Base-by-base conservation (phyloP, 2,329 filamentous ascomycete species). In the Bipolaris oryzae region DNA sequence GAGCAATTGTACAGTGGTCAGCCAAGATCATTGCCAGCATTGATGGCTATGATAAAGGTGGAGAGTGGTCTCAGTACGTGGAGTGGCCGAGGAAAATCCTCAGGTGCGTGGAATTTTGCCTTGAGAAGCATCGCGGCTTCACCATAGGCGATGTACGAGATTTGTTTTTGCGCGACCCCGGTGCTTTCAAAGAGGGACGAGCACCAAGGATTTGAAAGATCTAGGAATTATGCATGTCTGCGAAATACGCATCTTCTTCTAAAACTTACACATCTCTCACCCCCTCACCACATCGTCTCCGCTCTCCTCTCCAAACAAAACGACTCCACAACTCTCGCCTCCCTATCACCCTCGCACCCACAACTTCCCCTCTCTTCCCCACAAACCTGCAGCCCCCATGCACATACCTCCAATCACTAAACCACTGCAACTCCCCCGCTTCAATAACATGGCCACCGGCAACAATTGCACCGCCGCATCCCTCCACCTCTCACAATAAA, bases 351-450 rank as follows among this genome's bases (percentile, higher is more conserved):
- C 10, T 50, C 31, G 37, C 62, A 65, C 16, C 33, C 6, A 48
- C 37, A 35, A 20, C 54, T 54, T 5, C 4, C 47, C 10, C 11
- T 41, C 13, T 49, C 51, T 39, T 59, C 58, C 9, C 28, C 28
- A 21, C 63, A 64, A 28, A 55, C 55, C 53, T 66, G 61, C 31
- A 63, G 41, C 5, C 43, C 38, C 47, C 57, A 49, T 68, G 63
- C 68, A 96, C 91, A 79, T 98, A 98, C 49, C 94, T 94, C 68
- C 97, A 96, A 74, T 98, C 94, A 49, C 92, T 92, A 87, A 98
- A 98, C 90, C 92, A 96, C 77, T 96, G 92, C 61, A 98, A 89
- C 74, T 91, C 92, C 76, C 84, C 89, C 66, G 86, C 74, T 96
- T 91, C 69, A 95, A 91, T 72, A 97, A 95, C 28, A 98, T 78